Conservation (phyloP, 139 green algal species). For the Chlamydomonas schloesseri region DNA sequence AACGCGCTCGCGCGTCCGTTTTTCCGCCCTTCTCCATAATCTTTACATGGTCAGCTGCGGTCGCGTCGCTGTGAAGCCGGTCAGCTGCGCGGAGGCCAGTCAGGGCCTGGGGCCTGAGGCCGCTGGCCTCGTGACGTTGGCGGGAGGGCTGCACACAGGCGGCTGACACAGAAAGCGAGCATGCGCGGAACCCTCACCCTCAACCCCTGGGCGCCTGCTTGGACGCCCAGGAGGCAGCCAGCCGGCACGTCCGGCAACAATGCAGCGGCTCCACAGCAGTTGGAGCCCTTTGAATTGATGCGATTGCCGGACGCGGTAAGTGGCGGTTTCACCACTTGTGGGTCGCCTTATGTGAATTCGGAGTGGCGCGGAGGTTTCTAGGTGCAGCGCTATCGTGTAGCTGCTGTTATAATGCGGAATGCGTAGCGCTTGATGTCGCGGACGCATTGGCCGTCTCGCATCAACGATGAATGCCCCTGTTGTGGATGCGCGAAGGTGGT, state of each 20-base stretch:
- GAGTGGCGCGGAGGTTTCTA: no score
- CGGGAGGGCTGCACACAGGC: background rate
- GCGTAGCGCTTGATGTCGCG: no score
- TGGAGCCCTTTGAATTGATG: background rate
- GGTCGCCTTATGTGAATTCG: no score
- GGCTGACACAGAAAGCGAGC: no score
- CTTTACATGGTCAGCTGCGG: background rate
- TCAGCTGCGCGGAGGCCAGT: background rate
- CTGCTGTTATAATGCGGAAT: no score
- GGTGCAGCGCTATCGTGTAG: no score
- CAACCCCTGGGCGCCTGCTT: constrained; percentile 11
- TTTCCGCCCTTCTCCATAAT: background rate
- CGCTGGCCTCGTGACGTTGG: background rate
- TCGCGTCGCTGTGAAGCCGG: background rate
- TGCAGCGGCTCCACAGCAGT: no score
- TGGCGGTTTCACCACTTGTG: background rate
- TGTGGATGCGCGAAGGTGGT: no score
- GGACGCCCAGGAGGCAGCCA: background rate
- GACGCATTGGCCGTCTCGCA: no score
- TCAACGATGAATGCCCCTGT: no score
- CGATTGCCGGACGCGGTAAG: background rate
- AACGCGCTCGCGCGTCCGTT: constrained; percentile 22
- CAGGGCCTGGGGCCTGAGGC: constrained; percentile 7
- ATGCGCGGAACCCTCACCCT: no score
- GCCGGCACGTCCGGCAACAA: background rate